Evolutionary conservation across 768 basidiomycete species (phyloP).

Genomic region (Auriscalpium orientale): DNA sequence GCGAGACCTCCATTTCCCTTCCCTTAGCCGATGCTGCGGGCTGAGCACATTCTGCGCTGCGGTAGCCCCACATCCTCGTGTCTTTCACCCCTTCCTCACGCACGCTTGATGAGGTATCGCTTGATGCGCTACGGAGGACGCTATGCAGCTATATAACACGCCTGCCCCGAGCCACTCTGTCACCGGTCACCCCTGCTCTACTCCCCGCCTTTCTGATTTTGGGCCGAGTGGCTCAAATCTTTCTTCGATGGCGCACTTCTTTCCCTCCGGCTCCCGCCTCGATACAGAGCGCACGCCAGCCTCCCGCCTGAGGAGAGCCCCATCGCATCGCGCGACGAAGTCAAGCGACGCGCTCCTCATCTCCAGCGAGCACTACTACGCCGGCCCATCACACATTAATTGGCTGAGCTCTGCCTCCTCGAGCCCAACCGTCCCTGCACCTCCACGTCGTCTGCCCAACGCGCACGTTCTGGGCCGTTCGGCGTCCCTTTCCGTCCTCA

Average conservation of each 20-base stretch:
- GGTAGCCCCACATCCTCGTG: background rate
- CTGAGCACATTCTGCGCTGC: too few relatives aligned
- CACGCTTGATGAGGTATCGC: background rate
- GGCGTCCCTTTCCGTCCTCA: conserved; percentile 10
- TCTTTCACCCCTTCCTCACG: background rate
- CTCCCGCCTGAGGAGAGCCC: conserved; percentile 2
- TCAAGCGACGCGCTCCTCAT: background rate
- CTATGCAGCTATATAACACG: background rate
- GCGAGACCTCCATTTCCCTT: too few relatives aligned
- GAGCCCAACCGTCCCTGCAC: background rate
- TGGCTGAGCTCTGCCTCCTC: conserved; percentile 8
- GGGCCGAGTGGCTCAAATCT: background rate
- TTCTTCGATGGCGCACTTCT: conserved; percentile 12
- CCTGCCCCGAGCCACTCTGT: background rate
- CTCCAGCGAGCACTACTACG: background rate
- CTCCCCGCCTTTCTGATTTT: background rate
- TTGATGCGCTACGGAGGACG: background rate
- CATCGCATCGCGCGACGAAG: background rate
- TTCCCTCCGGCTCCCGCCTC: conserved; percentile 8
- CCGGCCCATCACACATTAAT: conserved; percentile 12
- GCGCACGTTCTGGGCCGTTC: conserved; percentile 10
- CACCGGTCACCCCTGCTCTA: background rate
- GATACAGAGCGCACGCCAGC: conserved; percentile 7
- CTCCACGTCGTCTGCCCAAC: conserved; percentile 8
- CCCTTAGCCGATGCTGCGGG: too few relatives aligned